Percentiles rank a stretch among this genome's conserved stretches.
Conservation (phyloP, 2,329 filamentous ascomycete genomes). For the Teratosphaeria pseudoeucalypti region DNA sequence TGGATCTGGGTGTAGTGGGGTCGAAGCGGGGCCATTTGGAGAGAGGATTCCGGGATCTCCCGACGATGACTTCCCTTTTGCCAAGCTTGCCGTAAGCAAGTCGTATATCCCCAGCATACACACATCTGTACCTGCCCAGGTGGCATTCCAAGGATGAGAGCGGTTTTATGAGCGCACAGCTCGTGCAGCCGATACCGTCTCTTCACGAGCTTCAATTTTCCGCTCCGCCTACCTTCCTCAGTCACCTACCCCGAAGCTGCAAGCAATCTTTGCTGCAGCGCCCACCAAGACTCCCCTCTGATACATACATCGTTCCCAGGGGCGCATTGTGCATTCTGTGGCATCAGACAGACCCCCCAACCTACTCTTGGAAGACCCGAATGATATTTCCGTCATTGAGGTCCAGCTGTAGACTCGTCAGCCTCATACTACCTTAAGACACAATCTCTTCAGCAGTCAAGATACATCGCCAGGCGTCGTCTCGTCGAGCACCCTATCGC, state of each 20-base stretch:
- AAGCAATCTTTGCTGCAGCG: background rate
- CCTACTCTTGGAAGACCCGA: constrained; percentile 15
- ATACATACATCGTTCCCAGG: too few relatives aligned
- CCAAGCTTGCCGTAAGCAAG: too few relatives aligned
- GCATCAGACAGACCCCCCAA: constrained; percentile 7
- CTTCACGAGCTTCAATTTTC: background rate
- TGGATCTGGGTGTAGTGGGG: background rate
- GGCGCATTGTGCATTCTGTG: too few relatives aligned
- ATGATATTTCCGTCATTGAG: constrained; percentile 16
- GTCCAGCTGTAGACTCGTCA: constrained; percentile 7
- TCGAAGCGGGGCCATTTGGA: background rate
- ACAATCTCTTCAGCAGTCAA: background rate
- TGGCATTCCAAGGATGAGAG: too few relatives aligned
- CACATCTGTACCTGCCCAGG: too few relatives aligned
- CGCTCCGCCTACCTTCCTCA: background rate
- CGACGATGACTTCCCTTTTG: background rate
- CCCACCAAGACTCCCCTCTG: background rate
- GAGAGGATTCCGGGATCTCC: background rate
- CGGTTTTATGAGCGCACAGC: too few relatives aligned
- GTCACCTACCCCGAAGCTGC: background rate
- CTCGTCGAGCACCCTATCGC: constrained; percentile 9
- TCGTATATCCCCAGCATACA: too few relatives aligned
- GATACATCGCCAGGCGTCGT: constrained; percentile 13
- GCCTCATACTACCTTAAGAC: background rate
- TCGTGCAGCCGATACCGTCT: too few relatives aligned